These are phyloP conservation scores for Coprinopsis cinerea DNA, from an alignment of 768 basidiomycete genomes.

Conservation along the genomic window DNA sequence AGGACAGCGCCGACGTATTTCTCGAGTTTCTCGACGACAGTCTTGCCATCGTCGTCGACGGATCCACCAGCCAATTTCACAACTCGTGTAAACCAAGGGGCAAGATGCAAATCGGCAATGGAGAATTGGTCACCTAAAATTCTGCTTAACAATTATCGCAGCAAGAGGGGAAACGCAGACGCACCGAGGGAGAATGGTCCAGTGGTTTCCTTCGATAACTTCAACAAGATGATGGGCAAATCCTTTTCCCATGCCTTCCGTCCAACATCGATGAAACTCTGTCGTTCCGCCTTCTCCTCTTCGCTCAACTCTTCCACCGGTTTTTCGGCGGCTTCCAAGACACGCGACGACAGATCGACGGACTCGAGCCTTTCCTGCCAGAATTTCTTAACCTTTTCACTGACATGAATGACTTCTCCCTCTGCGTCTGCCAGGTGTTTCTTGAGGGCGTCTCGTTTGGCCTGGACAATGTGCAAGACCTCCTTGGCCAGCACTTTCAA, in stretches of 20 bases:
- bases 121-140: slow-evolving; percentile 84
- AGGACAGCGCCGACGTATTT: slow-evolving; percentile 42
- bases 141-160: slow-evolving; percentile 3
- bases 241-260: slow-evolving; percentile 47
- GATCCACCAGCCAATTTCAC: slow-evolving; percentile 52
- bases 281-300: slow-evolving; percentile 33
- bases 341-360: slow-evolving; percentile 36
- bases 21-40: slow-evolving; percentile 47
- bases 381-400: slow-evolving; percentile 55
- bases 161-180: not conserved
- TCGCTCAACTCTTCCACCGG: slow-evolving; percentile 31
- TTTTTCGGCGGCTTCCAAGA: slow-evolving; percentile 41
- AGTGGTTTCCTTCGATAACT: slow-evolving; percentile 51
- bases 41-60: slow-evolving; percentile 43
- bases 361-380: slow-evolving; percentile 53
- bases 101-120: slow-evolving; percentile 75
- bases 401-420: slow-evolving; percentile 40
- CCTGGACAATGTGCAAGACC: slow-evolving; percentile 35
- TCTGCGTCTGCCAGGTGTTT: slow-evolving; percentile 49
- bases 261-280: slow-evolving; percentile 45
- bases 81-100: slow-evolving; percentile 65
- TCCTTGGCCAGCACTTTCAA: slow-evolving; percentile 42
- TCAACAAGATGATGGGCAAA: slow-evolving; percentile 39
- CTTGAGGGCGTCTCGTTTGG: slow-evolving; percentile 44
- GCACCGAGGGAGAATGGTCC: slow-evolving; percentile 65